A percentile compares a stretch with the other conserved stretches of the same genome.
phyloP scores from a whole-genome alignment of 495 filamentous ascomycete species.

The Bombardia bombarda region DNA sequence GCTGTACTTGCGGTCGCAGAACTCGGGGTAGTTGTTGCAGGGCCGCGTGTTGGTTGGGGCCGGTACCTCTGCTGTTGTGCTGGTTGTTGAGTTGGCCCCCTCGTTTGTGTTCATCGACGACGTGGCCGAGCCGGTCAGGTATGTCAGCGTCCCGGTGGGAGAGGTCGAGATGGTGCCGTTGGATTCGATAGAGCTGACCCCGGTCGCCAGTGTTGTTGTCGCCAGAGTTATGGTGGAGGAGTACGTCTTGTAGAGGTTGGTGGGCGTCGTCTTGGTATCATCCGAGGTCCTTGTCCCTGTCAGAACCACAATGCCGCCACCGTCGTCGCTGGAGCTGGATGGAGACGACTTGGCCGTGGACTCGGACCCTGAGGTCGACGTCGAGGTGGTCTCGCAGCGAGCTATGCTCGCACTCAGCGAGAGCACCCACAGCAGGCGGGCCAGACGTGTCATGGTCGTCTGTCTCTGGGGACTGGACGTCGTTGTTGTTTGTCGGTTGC shows the following conservation, averaged over 20 bases:
- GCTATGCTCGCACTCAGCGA: background rate
- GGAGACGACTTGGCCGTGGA: background rate
- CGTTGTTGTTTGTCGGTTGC: no score
- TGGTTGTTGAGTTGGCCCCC: constrained; percentile 24
- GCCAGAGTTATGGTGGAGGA: constrained; percentile 28
- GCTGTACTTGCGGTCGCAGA: constrained; percentile 74
- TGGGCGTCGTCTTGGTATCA: constrained; percentile 18
- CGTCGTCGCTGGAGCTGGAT: background rate
- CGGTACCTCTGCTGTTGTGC: constrained; percentile 33
- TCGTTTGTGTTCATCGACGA: constrained; percentile 21
- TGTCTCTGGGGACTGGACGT: no score
- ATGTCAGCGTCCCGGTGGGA: constrained; percentile 25
- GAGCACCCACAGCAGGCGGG: constrained; percentile 2
- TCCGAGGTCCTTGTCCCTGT: constrained; percentile 27
- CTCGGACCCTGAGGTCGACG: background rate
- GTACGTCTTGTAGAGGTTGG: constrained; percentile 30
- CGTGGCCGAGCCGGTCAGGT: constrained; percentile 31
- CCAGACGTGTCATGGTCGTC: background rate
- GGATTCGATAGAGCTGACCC: constrained; percentile 18
- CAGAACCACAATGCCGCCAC: constrained; percentile 12
- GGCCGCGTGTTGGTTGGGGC: constrained; percentile 58
- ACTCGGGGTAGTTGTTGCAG: constrained; percentile 82
- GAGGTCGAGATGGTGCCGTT: constrained; percentile 35
- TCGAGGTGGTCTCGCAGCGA: constrained; percentile 2
- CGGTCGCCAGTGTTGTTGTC: constrained; percentile 13